Conservation (phyloP, 2,329 filamentous ascomycete genomes). For the Blastomyces parvus region DNA sequence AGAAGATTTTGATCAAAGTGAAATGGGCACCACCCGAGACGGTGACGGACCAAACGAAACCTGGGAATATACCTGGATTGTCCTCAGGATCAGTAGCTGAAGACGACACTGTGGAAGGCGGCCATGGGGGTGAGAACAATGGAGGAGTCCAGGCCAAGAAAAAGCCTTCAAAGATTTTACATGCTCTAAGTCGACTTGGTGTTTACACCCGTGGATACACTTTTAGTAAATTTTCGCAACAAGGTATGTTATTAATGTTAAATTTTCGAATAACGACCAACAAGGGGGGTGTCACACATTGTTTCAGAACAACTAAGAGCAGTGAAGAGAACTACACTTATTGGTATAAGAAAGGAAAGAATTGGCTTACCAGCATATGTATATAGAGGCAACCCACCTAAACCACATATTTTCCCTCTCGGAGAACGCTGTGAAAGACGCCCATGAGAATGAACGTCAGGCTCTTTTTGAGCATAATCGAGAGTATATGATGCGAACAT, state of each 20-base stretch:
- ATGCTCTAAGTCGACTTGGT: conserved; percentile 62
- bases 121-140: background rate
- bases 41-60: conserved; percentile 21
- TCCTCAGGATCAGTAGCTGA: conserved; percentile 31
- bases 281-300: background rate
- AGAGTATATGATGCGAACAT: conserved; percentile 74
- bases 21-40: conserved; percentile 51
- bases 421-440: conserved; percentile 56
- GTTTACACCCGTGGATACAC: conserved; percentile 81
- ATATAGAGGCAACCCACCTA: conserved; percentile 42
- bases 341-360: background rate
- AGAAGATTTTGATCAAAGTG: conserved; percentile 77
- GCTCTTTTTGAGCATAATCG: conserved; percentile 73
- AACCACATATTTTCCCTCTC: conserved; percentile 57
- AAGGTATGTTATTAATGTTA: conserved; percentile 39
- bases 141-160: conserved; percentile 29
- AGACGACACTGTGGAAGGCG: conserved; percentile 22
- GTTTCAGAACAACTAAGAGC: background rate
- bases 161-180: conserved; percentile 55
- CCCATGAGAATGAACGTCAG: conserved; percentile 44
- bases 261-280: background rate
- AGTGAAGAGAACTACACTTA: background rate
- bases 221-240: conserved; percentile 62
- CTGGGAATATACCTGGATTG: conserved; percentile 15
- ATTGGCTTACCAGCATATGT: background rate